Base-by-base conservation (phyloP, 768 basidiomycete genomes). In the Gelatoporia subvermispora region DNA sequence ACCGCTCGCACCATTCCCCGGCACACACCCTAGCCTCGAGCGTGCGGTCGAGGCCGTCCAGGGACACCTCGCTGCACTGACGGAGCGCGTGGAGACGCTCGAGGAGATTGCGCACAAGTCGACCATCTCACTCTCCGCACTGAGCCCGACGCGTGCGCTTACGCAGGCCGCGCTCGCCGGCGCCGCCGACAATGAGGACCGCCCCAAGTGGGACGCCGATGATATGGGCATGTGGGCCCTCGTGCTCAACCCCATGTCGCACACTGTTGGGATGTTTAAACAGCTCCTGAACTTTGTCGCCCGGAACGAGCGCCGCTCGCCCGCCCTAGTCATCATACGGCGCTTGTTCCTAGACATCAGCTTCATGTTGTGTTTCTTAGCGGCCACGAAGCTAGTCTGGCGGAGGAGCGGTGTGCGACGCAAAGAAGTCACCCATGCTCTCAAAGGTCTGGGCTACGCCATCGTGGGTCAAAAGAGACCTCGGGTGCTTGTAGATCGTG, bases 141-240 rank as follows among this genome's bases (percentile, higher is more conserved):
- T 52, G 8, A 57, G 59, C 3, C 58, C 58, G 35, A 60, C 58
- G 8, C 51, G 56, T 2, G 52, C 56, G 15, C 55, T 47, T 35
- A 57, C 60, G 5, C 48, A 31, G 34, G 53, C 54, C 35, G 45
- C 52, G 8, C 24, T 41, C 3, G 55, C 54, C 24, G 53, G 45
- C 2, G 39, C 28, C 18, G 39, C 28, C 18, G 36, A 23, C 3
- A 51, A 49, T 22, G 60, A 55, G 18, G 31, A 49, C 11, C 40
- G 48, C 13, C 13, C 23, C 5, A 23, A 17, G 22, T 88, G 84
- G 83, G 84, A 89, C 60, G 60, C 87, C n/a, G 78, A 88, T 43
- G 87, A 91, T 61, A 71, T 91, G 62, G 90, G 90, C 41, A 76
- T 91, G 71, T 93, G 90, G 90, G 79, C 89, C 7, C 57, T 84